Evolutionary conservation across 768 basidiomycete genomes (phyloP).

Genomic region (Termitomyces titanicus): DNA sequence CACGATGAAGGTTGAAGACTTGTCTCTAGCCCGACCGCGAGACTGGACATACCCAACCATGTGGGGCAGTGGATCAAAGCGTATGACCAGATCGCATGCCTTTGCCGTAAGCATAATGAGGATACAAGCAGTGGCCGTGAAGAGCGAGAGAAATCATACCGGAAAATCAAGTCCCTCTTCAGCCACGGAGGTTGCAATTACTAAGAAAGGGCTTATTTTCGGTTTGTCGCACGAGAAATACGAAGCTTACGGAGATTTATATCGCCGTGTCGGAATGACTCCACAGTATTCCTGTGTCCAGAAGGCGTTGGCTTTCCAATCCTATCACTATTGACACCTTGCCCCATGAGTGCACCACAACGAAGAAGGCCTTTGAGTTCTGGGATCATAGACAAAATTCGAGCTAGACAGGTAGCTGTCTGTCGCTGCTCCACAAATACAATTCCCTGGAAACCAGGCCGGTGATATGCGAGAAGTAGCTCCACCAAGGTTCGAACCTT

Average conservation of each 20-base stretch:
- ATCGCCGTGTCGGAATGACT: conserved; percentile 57
- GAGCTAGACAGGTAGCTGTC: conserved; percentile 66
- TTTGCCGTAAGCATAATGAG: conserved; percentile 22
- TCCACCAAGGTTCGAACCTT: conserved; percentile 65
- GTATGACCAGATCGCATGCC: conserved; percentile 84
- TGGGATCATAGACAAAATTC: conserved; percentile 57
- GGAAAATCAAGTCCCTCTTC: conserved; percentile 94
- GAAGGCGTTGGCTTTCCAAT: conserved; percentile 35
- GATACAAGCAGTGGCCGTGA: background rate
- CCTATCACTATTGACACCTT: conserved; percentile 47
- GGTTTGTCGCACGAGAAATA: background rate
- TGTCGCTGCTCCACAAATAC: conserved; percentile 88
- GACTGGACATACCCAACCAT: conserved; percentile 90
- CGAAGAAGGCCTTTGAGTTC: conserved; percentile 53
- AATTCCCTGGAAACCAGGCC: conserved; percentile 69
- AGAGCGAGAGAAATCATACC: conserved; percentile 27
- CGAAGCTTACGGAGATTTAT: conserved; percentile 62
- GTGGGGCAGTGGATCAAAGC: conserved; percentile 79
- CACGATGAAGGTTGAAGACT: conserved; percentile 72
- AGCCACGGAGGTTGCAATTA: conserved; percentile 83
- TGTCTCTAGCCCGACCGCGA: conserved; percentile 79
- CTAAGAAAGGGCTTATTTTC: conserved; percentile 24
- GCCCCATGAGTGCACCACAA: conserved; percentile 68
- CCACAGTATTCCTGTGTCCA: conserved; percentile 57
- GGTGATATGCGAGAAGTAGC: conserved; percentile 52